These are phyloP conservation scores for Camillea tinctor DNA, from an alignment of 2,329 filamentous ascomycete genomes.

Conservation along the genomic window DNA sequence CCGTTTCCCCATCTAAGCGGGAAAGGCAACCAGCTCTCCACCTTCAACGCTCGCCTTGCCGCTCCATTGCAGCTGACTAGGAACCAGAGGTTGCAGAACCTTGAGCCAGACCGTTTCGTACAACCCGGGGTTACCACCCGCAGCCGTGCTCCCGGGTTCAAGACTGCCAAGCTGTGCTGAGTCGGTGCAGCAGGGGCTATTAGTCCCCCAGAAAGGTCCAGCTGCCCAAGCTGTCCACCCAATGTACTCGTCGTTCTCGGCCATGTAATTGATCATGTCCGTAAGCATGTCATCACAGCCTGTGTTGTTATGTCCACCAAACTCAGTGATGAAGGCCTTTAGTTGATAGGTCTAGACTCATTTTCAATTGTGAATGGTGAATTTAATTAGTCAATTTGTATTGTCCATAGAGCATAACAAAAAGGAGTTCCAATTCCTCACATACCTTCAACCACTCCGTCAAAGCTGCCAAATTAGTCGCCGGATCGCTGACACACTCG, in stretches of 20 bases:
- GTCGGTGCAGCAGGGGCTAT: constrained; percentile 44
- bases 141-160: constrained; percentile 45
- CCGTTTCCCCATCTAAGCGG: constrained; percentile 6
- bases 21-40: constrained; percentile 18
- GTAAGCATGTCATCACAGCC: constrained; percentile 40
- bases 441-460: constrained; percentile 45
- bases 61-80: constrained; percentile 38
- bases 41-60: constrained; percentile 32
- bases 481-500: constrained; percentile 40
- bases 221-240: constrained; percentile 53
- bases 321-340: constrained; percentile 50
- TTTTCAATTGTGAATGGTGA: background rate
- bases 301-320: constrained; percentile 46
- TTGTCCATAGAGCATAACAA: background rate
- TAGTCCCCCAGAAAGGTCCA: constrained; percentile 47
- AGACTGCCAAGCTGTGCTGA: constrained; percentile 41
- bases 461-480: constrained; percentile 38
- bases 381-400: background rate
- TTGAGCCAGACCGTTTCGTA: constrained; percentile 47
- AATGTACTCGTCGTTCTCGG: constrained; percentile 45
- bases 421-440: background rate
- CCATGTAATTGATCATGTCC: constrained; percentile 46
- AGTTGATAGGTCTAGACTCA: constrained; percentile 19
- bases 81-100: constrained; percentile 44
- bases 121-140: constrained; percentile 41